These are phyloP conservation scores for Botrytis cinerea DNA, from an alignment of 2,329 filamentous ascomycete species.

Conservation along the genomic window DNA sequence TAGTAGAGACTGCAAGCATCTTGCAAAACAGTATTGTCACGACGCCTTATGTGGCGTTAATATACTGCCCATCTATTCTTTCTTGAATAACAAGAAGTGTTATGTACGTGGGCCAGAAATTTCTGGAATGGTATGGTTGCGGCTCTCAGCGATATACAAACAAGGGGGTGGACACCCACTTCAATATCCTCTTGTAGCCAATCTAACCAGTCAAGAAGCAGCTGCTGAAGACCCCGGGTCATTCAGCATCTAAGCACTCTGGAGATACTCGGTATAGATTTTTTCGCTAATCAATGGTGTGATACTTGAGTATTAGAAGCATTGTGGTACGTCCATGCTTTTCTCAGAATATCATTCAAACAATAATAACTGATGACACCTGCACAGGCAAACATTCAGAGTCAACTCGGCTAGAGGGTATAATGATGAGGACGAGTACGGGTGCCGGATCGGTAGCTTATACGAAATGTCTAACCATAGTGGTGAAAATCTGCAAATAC, in stretches of 20 bases:
- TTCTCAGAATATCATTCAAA: no score
- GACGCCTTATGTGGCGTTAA: slow-evolving; percentile 6
- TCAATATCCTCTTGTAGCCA: not conserved
- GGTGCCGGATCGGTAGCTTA: no score
- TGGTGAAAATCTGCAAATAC: not conserved
- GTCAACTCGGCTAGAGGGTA: no score
- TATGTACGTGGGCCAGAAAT: not conserved
- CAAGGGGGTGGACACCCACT: not conserved
- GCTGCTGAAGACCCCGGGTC: not conserved
- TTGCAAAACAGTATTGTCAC: slow-evolving; percentile 18
- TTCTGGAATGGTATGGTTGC: not conserved
- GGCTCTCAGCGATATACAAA: not conserved
- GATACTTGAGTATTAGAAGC: no score
- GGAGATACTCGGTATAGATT: no score
- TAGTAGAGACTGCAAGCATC: slow-evolving; percentile 7
- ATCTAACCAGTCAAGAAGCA: not conserved
- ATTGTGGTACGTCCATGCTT: no score
- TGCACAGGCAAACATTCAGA: no score
- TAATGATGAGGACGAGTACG: no score
- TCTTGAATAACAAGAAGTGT: no score
- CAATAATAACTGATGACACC: no score
- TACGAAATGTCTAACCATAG: not conserved
- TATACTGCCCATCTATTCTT: slow-evolving; percentile 1
- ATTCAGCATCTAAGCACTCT: no score
- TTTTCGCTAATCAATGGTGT: no score